These are phyloP conservation scores for Byssochlamys sp. DNA, from an alignment of 2,329 filamentous ascomycete species.

Conservation along the genomic window DNA sequence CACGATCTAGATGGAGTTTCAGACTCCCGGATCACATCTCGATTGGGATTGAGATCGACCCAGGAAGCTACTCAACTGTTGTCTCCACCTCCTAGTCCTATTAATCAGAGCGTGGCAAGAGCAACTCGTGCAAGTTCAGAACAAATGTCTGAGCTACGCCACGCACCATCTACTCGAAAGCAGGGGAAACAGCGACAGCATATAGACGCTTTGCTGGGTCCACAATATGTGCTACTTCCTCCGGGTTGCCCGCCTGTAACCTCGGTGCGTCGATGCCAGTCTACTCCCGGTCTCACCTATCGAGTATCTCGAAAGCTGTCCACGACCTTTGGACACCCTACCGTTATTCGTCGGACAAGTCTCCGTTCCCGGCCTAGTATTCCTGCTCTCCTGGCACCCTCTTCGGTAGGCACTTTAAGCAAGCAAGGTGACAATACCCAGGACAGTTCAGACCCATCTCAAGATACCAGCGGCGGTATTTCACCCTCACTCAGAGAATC, in stretches of 20 bases:
- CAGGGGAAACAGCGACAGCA: neutral
- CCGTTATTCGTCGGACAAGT: constrained; percentile 31
- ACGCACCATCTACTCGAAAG: neutral
- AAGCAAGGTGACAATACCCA: constrained; percentile 20
- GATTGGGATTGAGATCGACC: neutral
- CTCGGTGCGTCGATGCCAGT: constrained; percentile 11
- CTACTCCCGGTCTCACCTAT: constrained; percentile 21
- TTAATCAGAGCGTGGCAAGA: neutral
- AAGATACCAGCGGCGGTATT: constrained; percentile 16
- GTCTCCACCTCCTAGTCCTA: neutral
- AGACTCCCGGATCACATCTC: neutral
- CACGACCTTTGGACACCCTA: constrained; percentile 29
- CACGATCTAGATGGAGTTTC: neutral
- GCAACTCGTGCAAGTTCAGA: neutral
- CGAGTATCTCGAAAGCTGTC: constrained; percentile 30
- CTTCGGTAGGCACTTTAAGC: constrained; percentile 5
- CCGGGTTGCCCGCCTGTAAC: neutral
- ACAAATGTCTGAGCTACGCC: neutral
- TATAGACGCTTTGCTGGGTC: neutral
- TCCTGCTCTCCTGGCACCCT: constrained; percentile 12
- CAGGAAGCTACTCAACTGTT: neutral
- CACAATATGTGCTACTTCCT: neutral
- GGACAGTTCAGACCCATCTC: constrained; percentile 26
- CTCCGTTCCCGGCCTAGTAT: constrained; percentile 26
- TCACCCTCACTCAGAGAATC: constrained; percentile 23